Conservation (phyloP, 768 basidiomycete species). For the Amanita subjunquillea region DNA sequence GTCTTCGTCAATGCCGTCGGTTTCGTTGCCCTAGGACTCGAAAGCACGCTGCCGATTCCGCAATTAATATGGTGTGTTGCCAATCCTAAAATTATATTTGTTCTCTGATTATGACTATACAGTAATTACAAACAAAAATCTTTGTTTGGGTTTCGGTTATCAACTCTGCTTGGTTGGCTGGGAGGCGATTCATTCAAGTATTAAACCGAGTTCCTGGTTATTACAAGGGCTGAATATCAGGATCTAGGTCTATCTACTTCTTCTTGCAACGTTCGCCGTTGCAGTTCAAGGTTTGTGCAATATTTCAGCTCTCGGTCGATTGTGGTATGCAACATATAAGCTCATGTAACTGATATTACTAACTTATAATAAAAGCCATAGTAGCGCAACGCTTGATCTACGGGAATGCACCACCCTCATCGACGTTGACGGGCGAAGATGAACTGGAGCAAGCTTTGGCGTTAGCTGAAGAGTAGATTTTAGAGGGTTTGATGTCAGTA, state of each 20-base stretch:
- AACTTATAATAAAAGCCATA: constrained; percentile 39
- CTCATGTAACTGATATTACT: constrained; percentile 7
- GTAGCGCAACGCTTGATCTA: constrained; percentile 65
- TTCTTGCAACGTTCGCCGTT: constrained; percentile 63
- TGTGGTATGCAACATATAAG: constrained; percentile 36
- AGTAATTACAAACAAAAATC: constrained; percentile 77
- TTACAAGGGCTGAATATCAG: background rate
- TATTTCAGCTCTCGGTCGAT: constrained; percentile 79
- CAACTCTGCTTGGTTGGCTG: constrained; percentile 75
- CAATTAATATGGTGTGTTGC: constrained; percentile 60
- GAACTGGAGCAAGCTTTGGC: constrained; percentile 70
- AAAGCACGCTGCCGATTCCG: constrained; percentile 81
- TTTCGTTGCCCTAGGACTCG: constrained; percentile 70
- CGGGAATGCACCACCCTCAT: constrained; percentile 55
- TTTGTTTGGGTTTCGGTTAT: constrained; percentile 75
- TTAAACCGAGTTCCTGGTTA: background rate
- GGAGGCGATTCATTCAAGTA: constrained; percentile 85
- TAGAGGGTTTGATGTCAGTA: background rate
- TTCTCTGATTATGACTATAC: constrained; percentile 3
- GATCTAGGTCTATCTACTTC: constrained; percentile 63
- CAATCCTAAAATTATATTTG: constrained; percentile 1
- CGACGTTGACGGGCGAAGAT: constrained; percentile 43
- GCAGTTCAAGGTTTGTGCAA: constrained; percentile 75
- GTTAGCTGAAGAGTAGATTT: constrained; percentile 42
- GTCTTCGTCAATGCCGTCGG: constrained; percentile 56